phyloP scores from a whole-genome alignment of 2,329 filamentous ascomycete genomes.

The Cladophialophora chaetospira region DNA sequence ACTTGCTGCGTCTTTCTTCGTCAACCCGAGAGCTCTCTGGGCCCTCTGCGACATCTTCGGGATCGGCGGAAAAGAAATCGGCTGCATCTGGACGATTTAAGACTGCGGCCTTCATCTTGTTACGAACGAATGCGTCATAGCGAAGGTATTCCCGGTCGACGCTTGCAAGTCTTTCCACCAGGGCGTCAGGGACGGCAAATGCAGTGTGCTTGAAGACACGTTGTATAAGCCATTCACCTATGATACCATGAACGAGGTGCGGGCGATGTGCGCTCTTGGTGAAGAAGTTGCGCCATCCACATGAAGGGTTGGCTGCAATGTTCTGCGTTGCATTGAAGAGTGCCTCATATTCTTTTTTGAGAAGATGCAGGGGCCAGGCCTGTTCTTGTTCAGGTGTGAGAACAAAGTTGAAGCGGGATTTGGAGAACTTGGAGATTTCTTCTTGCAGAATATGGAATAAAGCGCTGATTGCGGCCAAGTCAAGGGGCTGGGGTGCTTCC shows the following conservation, averaged over 20 bases:
- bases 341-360: conserved; percentile 9
- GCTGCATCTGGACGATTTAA: conserved; percentile 6
- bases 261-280: conserved; percentile 22
- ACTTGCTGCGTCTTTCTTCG: no score
- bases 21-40: no score
- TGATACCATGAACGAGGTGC: conserved; percentile 26
- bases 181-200: conserved; percentile 14
- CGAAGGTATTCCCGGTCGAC: conserved; percentile 26
- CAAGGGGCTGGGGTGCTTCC: conserved; percentile 5
- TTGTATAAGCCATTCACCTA: conserved; percentile 26
- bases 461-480: conserved; percentile 20
- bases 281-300: conserved; percentile 31
- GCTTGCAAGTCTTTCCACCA: conserved; percentile 16
- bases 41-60: background rate
- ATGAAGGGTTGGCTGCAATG: conserved; percentile 23
- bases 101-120: conserved; percentile 20
- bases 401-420: conserved; percentile 22
- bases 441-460: conserved; percentile 26
- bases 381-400: conserved; percentile 16
- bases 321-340: conserved; percentile 15
- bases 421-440: conserved; percentile 16
- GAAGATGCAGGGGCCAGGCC: conserved; percentile 25
- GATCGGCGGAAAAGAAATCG: background rate
- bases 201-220: conserved; percentile 30
- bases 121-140: conserved; percentile 30